Evolutionary conservation across 148 eudicot species (phyloP).

Genomic region (Heliamphora exappendiculata): DNA sequence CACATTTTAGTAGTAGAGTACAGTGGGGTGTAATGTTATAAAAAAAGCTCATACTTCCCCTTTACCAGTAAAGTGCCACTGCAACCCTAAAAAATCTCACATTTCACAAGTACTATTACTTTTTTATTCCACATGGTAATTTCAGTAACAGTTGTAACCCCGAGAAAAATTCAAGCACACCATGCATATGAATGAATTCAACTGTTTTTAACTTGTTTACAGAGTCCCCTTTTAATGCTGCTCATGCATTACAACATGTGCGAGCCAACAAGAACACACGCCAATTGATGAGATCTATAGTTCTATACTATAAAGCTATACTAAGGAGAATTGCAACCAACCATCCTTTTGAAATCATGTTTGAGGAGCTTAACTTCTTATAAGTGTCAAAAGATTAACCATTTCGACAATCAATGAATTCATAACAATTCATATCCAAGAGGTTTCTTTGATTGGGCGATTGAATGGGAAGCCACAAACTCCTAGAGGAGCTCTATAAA

Average conservation of each 20-base stretch:
- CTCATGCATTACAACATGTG: neutral
- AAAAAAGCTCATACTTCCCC: too few relatives aligned
- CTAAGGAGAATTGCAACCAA: neutral
- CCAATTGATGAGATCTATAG: neutral
- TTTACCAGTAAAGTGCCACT: too few relatives aligned
- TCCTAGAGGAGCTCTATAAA: neutral
- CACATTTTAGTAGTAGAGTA: too few relatives aligned
- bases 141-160: neutral
- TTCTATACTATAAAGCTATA: neutral
- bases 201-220: slow-evolving; percentile 22
- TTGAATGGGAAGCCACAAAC: neutral
- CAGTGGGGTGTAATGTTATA: neutral
- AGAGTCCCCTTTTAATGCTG: neutral
- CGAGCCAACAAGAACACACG: neutral
- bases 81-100: too few relatives aligned
- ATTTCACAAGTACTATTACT: neutral
- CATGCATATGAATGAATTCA: neutral
- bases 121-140: neutral
- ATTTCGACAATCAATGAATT: neutral
- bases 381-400: neutral
- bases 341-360: neutral
- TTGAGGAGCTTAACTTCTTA: neutral
- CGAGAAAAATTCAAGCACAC: neutral
- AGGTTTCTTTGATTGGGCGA: neutral
- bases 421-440: neutral